phyloP scores from a whole-genome alignment of 108 stramenopile species.

The Nitzschia sp. region DNA sequence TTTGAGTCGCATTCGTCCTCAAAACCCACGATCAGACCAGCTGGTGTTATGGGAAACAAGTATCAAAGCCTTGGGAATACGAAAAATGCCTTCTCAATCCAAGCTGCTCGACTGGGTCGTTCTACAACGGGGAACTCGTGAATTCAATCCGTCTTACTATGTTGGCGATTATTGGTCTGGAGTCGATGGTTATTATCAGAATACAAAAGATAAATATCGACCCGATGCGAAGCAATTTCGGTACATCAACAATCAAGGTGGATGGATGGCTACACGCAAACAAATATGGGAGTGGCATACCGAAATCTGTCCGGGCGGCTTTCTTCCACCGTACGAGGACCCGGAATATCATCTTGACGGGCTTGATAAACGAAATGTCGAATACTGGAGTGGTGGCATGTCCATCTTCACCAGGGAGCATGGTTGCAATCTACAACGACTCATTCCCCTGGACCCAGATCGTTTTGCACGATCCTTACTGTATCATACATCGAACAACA shows the following conservation, averaged over 20 bases:
- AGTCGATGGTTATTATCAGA: constrained; percentile 25
- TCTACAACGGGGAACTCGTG: constrained; percentile 36
- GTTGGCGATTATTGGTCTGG: constrained; percentile 65
- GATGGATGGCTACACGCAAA: constrained; percentile 63
- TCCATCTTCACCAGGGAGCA: constrained; percentile 12
- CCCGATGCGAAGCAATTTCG: constrained; percentile 33
- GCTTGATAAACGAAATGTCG: constrained; percentile 56
- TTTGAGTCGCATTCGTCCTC: not conserved
- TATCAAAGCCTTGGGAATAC: constrained; percentile 54
- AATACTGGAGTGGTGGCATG: constrained; percentile 64
- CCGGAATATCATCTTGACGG: constrained; percentile 51
- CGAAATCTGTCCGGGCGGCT: constrained; percentile 64
- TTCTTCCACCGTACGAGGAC: constrained; percentile 67
- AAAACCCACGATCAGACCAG: constrained; percentile 45
- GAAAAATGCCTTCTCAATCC: constrained; percentile 52
- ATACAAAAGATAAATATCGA: constrained; percentile 30
- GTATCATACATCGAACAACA: constrained; percentile 76
- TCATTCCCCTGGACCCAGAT: constrained; percentile 53
- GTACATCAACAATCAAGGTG: constrained; percentile 61
- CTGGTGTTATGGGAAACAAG: constrained; percentile 67
- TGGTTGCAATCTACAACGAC: constrained; percentile 58
- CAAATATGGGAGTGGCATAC: constrained; percentile 51
- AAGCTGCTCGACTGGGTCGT: constrained; percentile 39
- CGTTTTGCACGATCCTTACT: constrained; percentile 59
- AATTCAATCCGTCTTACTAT: not conserved